phyloP scores from a whole-genome alignment of 2,329 filamentous ascomycete genomes.

The Alternaria sp. region DNA sequence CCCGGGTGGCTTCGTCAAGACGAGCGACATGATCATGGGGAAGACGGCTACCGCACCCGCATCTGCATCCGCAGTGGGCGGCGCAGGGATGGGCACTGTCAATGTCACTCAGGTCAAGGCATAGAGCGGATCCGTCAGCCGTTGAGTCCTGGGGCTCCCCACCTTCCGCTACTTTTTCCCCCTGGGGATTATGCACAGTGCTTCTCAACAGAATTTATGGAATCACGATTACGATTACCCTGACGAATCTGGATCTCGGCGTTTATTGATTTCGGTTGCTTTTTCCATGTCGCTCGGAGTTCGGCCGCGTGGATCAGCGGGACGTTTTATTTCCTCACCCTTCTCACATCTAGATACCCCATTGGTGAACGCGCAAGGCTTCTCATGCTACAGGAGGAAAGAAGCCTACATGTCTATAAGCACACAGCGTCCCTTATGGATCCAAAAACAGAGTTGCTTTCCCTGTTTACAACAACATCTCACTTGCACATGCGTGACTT shows the following conservation, averaged over 20 bases:
- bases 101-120: slow-evolving; percentile 32
- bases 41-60: slow-evolving; percentile 27
- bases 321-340: not conserved
- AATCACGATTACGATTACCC: not conserved
- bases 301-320: not conserved
- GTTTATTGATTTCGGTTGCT: slow-evolving; percentile 1
- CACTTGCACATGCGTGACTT: not conserved
- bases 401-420: slow-evolving; percentile 32
- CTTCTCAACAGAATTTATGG: not conserved
- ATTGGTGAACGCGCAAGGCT: slow-evolving; percentile 42
- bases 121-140: slow-evolving; percentile 8
- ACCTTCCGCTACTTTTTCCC: not conserved
- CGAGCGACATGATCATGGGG: slow-evolving; percentile 60
- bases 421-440: slow-evolving; percentile 35
- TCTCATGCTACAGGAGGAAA: slow-evolving; percentile 33
- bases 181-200: not conserved
- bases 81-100: slow-evolving; percentile 20
- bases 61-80: slow-evolving; percentile 6
- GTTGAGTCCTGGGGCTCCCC: slow-evolving; percentile 1
- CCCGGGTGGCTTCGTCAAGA: slow-evolving; percentile 64
- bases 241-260: not conserved
- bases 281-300: not conserved
- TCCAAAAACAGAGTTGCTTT: slow-evolving; percentile 35
- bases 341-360: slow-evolving; percentile 35
- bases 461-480: not conserved